A percentile compares a stretch with the other conserved stretches of the same genome.
Conservation (phyloP, 441 rosid genomes). For the Heliophila coronopifolia region DNA sequence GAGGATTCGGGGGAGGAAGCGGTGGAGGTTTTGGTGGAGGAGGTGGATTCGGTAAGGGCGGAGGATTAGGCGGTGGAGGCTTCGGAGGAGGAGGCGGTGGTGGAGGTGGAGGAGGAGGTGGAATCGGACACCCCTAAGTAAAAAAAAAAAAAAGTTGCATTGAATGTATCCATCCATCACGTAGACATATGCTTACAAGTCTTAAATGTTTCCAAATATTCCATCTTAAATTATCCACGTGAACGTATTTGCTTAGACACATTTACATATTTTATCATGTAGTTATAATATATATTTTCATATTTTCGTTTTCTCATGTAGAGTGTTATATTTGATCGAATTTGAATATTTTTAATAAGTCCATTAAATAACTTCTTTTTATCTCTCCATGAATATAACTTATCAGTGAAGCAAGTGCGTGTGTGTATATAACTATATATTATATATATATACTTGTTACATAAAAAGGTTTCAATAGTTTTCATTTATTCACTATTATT, state of each 20-base stretch:
- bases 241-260: no score
- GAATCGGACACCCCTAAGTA: slow-evolving; percentile 24
- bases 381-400: no score
- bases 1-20: slow-evolving; percentile 17
- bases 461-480: neutral
- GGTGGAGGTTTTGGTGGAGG: slow-evolving; percentile 28
- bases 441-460: no score
- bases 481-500: slow-evolving; percentile 1
- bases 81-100: slow-evolving; percentile 34
- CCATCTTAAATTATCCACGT: no score
- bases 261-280: no score
- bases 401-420: no score
- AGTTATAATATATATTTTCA: no score
- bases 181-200: slow-evolving; percentile 16
- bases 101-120: slow-evolving; percentile 30
- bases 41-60: slow-evolving; percentile 29
- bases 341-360: no score
- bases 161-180: slow-evolving; percentile 2
- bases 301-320: no score
- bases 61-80: slow-evolving; percentile 26
- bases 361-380: no score
- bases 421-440: no score
- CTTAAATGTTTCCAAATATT: slow-evolving; percentile 1
- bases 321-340: no score
- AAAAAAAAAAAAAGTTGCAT: slow-evolving; percentile 8